phyloP scores from a whole-genome alignment of 768 basidiomycete genomes.

The Tylopilus intermedius region DNA sequence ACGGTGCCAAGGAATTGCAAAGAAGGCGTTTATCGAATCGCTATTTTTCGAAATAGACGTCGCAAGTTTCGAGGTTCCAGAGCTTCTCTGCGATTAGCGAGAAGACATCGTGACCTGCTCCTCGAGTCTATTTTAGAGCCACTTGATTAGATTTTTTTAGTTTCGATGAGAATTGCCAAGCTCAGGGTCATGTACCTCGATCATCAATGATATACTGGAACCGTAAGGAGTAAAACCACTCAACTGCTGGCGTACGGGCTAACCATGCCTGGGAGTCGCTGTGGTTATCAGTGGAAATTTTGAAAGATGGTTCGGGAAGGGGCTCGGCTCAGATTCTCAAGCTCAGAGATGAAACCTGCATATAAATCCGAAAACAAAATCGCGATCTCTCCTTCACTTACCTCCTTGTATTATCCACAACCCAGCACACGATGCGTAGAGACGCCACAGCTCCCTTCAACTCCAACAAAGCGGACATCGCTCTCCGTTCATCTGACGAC shows the following conservation, averaged over 20 bases:
- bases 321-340: neutral
- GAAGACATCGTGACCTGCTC: too few species aligned
- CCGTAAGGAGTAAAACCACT: neutral
- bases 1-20: too few species aligned
- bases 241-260: neutral
- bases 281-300: neutral
- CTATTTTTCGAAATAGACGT: too few species aligned
- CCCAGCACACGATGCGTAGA: constrained; percentile 13
- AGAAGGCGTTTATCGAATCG: too few species aligned
- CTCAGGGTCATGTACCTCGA: neutral
- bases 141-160: neutral
- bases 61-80: too few species aligned
- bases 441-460: constrained; percentile 40
- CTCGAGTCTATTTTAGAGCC: too few species aligned
- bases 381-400: neutral
- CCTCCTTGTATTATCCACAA: neutral
- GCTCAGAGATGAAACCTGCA: neutral
- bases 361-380: constrained; percentile 14
- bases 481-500: constrained; percentile 47
- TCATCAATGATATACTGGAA: neutral
- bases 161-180: constrained; percentile 3
- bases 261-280: constrained; percentile 6
- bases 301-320: neutral
- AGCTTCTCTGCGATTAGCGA: too few species aligned
- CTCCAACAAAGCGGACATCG: constrained; percentile 43